Evolutionary conservation across 805 yeast genomes (phyloP), one percentile per base, ranked within the genome.

Genomic region (Clavispora phyllophila): DNA sequence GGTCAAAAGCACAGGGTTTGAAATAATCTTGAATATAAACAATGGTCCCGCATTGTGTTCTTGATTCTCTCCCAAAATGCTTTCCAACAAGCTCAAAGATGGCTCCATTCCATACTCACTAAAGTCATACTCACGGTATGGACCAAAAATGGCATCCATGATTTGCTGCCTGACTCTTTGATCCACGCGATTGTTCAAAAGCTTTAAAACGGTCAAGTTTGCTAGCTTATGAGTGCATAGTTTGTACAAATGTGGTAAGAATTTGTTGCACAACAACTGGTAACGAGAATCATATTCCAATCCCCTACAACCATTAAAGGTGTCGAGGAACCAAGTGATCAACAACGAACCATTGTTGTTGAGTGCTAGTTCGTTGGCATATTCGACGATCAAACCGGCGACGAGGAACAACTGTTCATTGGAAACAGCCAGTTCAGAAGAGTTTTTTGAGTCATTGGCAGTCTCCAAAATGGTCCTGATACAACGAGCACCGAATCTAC

Each of bases 401-500:
- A 91, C 73, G 36, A 87, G 73, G 4, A 84, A 63, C 37, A 82
- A 75, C 57, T 87, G 93, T 55, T 82, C 91, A 17, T 66, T 65
- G 9, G 82, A 72, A 6, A 54, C 53, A 9, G 38, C 19, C 3
- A 44, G 36, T 17, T 28, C 36, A 3, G 6, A 27, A 13, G 62
- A 44, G 17, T 44, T 44, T 26, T 56, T 50, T 27, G 46, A 39
- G 8, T 84, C 78, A 44, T 77, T 77, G 22, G 81, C 80, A 38
- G 90, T 81, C 65, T 93, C 99, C 40, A 93, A 69, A 51, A 96
- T 88, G 0, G 98, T 95, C 49, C 99, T 71, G 46, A 91, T 82
- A 17, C 98, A 96, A 51, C 99, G 76, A 0, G 97, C 91, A 34
- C 99, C 99, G 62, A 87, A 93, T 56, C 98, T 75, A 47, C 91